Percentiles rank a stretch among this genome's conserved stretches.
Evolutionary conservation across 176 grass and related monocot genomes (phyloP).

Genomic region (Rhipidocladum racemiflorum): DNA sequence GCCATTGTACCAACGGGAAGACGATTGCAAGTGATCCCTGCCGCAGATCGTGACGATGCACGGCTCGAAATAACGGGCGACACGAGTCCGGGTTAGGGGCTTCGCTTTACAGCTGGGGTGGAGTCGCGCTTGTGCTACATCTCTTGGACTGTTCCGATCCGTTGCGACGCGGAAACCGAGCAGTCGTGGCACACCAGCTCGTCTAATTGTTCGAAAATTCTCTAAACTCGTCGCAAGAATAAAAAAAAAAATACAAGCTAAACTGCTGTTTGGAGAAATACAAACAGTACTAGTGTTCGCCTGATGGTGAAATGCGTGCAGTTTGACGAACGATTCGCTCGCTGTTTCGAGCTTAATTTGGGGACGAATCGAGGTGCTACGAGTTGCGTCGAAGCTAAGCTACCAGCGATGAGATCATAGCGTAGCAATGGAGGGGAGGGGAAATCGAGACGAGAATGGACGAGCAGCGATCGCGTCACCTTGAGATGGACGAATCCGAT

Average conservation of each 20-base stretch:
- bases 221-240: background rate
- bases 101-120: slow-evolving; percentile 32
- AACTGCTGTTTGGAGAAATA: background rate
- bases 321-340: background rate
- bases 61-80: background rate
- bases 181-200: background rate
- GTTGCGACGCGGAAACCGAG: slow-evolving; percentile 29
- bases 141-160: slow-evolving; percentile 46
- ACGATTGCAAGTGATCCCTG: background rate
- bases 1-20: background rate
- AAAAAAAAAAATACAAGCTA: background rate
- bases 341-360: background rate
- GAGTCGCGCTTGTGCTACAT: background rate
- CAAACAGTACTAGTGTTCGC: background rate
- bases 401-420: background rate
- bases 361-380: background rate
- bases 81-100: background rate
- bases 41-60: slow-evolving; percentile 31
- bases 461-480: slow-evolving; percentile 31
- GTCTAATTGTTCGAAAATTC: background rate
- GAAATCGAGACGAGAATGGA: background rate
- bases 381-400: background rate
- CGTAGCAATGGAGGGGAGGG: background rate
- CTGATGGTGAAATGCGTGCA: background rate
- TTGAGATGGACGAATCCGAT: slow-evolving; percentile 75